These are phyloP conservation scores for Suaeda aralocaspica DNA, from an alignment of 148 eudicot genomes.

Conservation along the genomic window DNA sequence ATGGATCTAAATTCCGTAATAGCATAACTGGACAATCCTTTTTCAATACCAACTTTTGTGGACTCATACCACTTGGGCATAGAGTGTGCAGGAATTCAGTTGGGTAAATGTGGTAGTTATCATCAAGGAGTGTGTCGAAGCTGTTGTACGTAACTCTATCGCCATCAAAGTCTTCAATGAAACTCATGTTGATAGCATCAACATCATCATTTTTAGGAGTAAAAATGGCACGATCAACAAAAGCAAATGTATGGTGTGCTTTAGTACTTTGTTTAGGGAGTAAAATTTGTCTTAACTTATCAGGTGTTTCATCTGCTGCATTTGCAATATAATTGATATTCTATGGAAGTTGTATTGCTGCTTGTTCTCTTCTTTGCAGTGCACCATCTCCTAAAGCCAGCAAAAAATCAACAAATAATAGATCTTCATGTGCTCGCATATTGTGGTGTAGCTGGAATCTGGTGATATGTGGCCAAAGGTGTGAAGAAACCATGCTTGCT, in stretches of 20 bases:
- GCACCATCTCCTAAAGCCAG: not conserved
- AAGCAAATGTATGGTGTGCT: no score
- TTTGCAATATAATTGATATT: no score
- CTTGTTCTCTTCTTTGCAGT: not conserved
- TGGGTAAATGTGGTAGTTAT: not conserved
- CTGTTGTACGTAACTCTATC: not conserved
- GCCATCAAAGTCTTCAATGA: not conserved
- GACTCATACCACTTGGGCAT: not conserved
- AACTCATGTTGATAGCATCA: not conserved
- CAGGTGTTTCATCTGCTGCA: no score
- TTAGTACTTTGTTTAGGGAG: no score
- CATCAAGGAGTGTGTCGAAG: not conserved
- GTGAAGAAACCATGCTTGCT: slow-evolving; percentile 1
- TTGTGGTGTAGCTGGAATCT: slow-evolving; percentile 4
- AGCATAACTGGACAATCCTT: slow-evolving; percentile 8
- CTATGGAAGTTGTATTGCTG: not conserved
- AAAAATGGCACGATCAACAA: no score
- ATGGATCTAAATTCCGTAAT: not conserved
- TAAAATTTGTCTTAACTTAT: no score
- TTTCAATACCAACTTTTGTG: not conserved
- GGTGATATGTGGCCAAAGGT: not conserved
- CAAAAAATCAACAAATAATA: not conserved
- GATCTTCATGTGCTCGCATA: not conserved
- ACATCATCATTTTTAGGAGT: no score
- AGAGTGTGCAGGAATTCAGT: not conserved